Evolutionary conservation across 495 filamentous ascomycete genomes (phyloP), one percentile per base, ranked within the genome.

Genomic region (Darksidea phi): DNA sequence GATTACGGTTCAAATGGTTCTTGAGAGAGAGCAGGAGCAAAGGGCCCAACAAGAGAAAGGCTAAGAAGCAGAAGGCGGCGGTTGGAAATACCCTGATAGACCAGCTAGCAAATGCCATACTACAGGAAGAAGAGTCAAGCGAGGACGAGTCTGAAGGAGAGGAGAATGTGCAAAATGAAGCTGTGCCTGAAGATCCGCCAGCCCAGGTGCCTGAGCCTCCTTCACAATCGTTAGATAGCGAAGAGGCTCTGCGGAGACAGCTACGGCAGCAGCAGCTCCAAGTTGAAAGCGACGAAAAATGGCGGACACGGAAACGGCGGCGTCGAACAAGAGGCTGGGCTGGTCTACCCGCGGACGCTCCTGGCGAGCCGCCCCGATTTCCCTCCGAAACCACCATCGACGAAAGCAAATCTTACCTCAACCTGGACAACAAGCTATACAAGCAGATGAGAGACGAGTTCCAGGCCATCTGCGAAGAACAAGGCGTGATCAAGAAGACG

Each of bases 311-410:
- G 48, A 92, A 90, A 68, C 85, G 89, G 38, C 81, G 89, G 13
- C 82, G 88, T 18, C 83, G 86, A 25, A 91, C 84, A 50, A 80
- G 82, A 57, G 82, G 81, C 10, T 90, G 82, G 81, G 86, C 84
- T 37, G 86, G 87, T 6, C 67, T 92, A 26, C 86, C 88, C 13
- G 80, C 89, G 43, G 89, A 92, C 73, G 86, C 86, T 20, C 85
- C 86, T 4, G 82, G 81, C 17, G 55, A 71, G 41, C 87, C 87
- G 15, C 88, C 88, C 38, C 83, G 89, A 46, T 92, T 88, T 69
- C 87, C 87, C 0, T 91, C 88, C 6, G 89, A 93, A 68, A 90
- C 86, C 10, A 91, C 89, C 0, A 81, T 94, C 55, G 85, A 88
- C 65, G 89, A 94, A 68, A 83, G 85, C 73, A 90, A 91, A 67